Evolutionary conservation across 305 asterid species (phyloP), one percentile per base, ranked within the genome.

Genomic region (Plantago coronopus): DNA sequence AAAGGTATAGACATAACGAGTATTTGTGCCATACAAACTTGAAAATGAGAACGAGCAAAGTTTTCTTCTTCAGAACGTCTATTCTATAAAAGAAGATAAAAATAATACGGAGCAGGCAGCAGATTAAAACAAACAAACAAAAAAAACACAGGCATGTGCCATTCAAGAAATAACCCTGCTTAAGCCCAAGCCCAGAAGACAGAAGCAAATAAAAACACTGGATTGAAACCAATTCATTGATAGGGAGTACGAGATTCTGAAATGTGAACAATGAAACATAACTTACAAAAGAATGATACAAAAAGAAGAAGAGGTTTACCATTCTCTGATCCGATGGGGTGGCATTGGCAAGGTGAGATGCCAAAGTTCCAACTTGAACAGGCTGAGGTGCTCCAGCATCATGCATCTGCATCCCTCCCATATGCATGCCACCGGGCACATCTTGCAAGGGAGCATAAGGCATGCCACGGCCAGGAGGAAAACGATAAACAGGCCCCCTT

Each of bases 311-410:
- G 31, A 56, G 44, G 31, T 90, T 75, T 62, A 93, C 99, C 81
- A 87, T 87, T 71, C 96, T 81, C 77, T 93, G 99, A 16, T 93
- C 97, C 2, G 70, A 59, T 38, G 93, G 94, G 60, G 97, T 80
- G 53, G 99, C 94, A 78, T 94, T 87, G 27, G 99, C 97, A 59
- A 94, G 93, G 1, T 96, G 96, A 69, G 99, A 80, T 59, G 97
- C 95, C 84, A 94, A 62, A 61, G 97, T 96, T 43, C 95, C 96
- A 37, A 87, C 64, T 48, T 78, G 83, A 77, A 86, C 75, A 7
- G 95, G 96, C 74, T 84, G 97, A 53, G 87, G 50, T 1, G 75
- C 51, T 59, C 94, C 87, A 0, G 78, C 76, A 63, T 89, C 95
- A 65, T 86, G 98, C 78, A 89, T 20, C 6, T 84, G 91, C 85